Evolutionary conservation across 1,284 basidiomycete genomes (phyloP).

Genomic region (Calocybe gambosa): DNA sequence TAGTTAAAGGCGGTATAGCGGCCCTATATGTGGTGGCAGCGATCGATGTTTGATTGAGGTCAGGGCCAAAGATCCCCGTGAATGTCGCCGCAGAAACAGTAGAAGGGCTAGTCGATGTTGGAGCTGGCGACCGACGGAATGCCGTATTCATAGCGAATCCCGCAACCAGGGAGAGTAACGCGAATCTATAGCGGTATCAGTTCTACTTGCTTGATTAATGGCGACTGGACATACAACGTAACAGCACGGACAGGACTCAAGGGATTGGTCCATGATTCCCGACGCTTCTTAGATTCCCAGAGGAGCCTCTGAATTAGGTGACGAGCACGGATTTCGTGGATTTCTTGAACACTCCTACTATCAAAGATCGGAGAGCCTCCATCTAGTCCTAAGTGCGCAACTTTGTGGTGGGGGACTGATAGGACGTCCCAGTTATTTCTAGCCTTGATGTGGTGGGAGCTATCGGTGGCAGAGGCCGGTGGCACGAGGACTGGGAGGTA

Average conservation of each 20-base stretch:
- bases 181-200: conserved; percentile 39
- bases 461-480: conserved; percentile 20
- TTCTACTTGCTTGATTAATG: conserved; percentile 6
- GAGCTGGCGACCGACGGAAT: conserved; percentile 33
- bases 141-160: conserved; percentile 55
- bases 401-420: conserved; percentile 35
- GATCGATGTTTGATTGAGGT: conserved; percentile 32
- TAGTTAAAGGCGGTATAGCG: conserved; percentile 32
- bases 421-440: conserved; percentile 46
- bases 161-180: conserved; percentile 60
- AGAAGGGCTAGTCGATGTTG: conserved; percentile 29
- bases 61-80: conserved; percentile 25
- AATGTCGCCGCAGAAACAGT: conserved; percentile 28
- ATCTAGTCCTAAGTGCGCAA: conserved; percentile 30
- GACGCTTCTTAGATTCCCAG: conserved; percentile 28
- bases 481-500: conserved; percentile 55
- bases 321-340: conserved; percentile 38
- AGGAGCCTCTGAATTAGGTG: conserved; percentile 43
- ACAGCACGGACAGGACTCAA: conserved; percentile 47
- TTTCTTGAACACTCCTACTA: conserved; percentile 33
- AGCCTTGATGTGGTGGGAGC: conserved; percentile 28
- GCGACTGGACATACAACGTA: conserved; percentile 46
- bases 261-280: conserved; percentile 33
- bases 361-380: conserved; percentile 38
- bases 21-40: conserved; percentile 27